Evolutionary conservation across 208 protist genomes (phyloP), one percentile per base, ranked within the genome.

Genomic region (Herpetomonas tarakana): DNA sequence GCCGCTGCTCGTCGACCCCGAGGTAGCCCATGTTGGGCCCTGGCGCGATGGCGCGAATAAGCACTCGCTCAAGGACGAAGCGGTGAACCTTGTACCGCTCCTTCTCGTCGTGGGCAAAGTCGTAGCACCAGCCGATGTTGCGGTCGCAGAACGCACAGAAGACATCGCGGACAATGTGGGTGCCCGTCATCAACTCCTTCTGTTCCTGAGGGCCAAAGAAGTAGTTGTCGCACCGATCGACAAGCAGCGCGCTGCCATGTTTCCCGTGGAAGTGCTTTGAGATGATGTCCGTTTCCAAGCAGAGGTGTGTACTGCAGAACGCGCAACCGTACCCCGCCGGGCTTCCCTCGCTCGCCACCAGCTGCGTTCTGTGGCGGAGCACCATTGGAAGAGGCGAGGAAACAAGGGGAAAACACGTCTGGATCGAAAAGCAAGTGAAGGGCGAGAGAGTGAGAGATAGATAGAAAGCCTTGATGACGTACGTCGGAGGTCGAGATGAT

Each of bases 71-170:
- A 35, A 93, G 57, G 26, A 93, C 86, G 60, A 88, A 93, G 52
- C 86, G 79, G 54, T 83, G 71, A 21, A 88, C 62, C 54, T 93
- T 93, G 61, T 90, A 90, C 49, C 75, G 67, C 72, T 93, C 82
- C 50, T 86, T 84, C 49, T 90, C 82, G 25, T 80, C 76, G 41
- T 81, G 71, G 0, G 86, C 82, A 68, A 88, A 89, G 64, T 93
- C 86, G 66, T 93, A 93, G 21, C 70, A 83, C 83, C 86, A 93
- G 12, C 86, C 86, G 30, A 93, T 46, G 59, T 90, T 85, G 25
- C 74, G 62, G 58, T 93, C 86, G 38, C 86, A 93, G 55, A 62
- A 74, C 19, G 74, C 46, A 54, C 86, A 93, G 59, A 90, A 93
- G 28, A 88, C 71, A 52, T 93, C 82, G 12, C 86, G 78, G 35